phyloP scores from a whole-genome alignment of 2,329 filamentous ascomycete species.

The Exophiala oligosperma region DNA sequence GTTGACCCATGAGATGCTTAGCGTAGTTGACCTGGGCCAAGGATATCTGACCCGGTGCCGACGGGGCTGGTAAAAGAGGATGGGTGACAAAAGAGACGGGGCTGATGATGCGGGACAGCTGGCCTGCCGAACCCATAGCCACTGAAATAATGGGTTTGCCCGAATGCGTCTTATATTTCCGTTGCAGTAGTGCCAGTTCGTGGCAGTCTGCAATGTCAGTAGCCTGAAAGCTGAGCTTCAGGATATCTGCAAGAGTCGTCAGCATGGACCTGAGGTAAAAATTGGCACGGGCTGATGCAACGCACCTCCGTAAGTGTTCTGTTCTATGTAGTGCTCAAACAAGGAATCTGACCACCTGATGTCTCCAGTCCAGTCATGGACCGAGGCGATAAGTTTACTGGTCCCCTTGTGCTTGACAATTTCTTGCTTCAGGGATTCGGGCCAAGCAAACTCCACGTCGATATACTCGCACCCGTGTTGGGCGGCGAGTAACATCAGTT shows the following conservation, averaged over 20 bases:
- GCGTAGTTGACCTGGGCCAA: constrained; percentile 82
- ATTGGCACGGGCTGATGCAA: background rate
- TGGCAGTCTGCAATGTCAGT: constrained; percentile 83
- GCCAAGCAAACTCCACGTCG: constrained; percentile 85
- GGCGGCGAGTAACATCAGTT: constrained; percentile 78
- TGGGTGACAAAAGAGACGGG: constrained; percentile 86
- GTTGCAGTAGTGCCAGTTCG: constrained; percentile 85
- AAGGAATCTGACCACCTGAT: constrained; percentile 80
- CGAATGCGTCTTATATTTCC: constrained; percentile 68
- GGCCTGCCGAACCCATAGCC: constrained; percentile 85
- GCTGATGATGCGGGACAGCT: constrained; percentile 80
- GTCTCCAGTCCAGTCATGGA: constrained; percentile 81
- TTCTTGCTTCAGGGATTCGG: constrained; percentile 68
- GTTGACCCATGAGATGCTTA: constrained; percentile 73
- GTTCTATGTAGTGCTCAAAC: constrained; percentile 69
- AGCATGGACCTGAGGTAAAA: background rate
- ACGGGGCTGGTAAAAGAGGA: constrained; percentile 77
- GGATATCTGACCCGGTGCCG: constrained; percentile 81
- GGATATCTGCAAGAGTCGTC: constrained; percentile 72
- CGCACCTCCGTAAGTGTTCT: constrained; percentile 51
- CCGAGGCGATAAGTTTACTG: constrained; percentile 87
- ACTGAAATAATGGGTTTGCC: constrained; percentile 75
- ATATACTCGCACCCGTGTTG: constrained; percentile 91
- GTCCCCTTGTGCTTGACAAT: constrained; percentile 71
- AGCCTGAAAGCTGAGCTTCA: constrained; percentile 88